These are phyloP conservation scores for Citrus maxima DNA, from an alignment of 345 rosid genomes.

Conservation along the genomic window DNA sequence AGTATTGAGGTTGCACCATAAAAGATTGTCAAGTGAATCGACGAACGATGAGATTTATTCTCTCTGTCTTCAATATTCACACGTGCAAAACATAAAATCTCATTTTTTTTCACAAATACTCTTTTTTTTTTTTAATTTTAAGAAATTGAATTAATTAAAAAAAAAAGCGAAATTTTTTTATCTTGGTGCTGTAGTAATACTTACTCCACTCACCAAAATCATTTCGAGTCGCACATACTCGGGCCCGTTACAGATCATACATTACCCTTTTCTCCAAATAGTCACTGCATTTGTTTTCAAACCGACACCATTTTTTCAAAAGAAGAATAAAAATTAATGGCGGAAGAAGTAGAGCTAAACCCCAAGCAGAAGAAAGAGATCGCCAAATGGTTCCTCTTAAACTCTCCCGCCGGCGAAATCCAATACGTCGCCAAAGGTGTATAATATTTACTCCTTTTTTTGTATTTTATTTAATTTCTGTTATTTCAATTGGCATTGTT, in stretches of 20 bases:
- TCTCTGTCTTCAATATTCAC: no score
- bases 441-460: not conserved
- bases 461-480: not conserved
- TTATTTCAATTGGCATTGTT: not conserved
- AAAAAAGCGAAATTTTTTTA: no score
- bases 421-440: constrained; percentile 91
- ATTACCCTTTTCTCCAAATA: not conserved
- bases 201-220: constrained; percentile 10
- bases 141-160: no score
- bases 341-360: constrained; percentile 62
- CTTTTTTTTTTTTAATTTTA: no score
- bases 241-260: constrained; percentile 24
- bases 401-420: constrained; percentile 97
- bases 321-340: constrained; percentile 26
- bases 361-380: constrained; percentile 84
- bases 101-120: no score
- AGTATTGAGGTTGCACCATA: not conserved
- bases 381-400: constrained; percentile 98
- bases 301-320: not conserved
- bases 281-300: not conserved
- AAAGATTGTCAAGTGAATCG: no score
- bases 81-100: no score
- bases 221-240: constrained; percentile 5
- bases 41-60: no score
- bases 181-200: not conserved